Conservation (phyloP, 805 yeast species). For the Debaryomyces tyrocola region DNA sequence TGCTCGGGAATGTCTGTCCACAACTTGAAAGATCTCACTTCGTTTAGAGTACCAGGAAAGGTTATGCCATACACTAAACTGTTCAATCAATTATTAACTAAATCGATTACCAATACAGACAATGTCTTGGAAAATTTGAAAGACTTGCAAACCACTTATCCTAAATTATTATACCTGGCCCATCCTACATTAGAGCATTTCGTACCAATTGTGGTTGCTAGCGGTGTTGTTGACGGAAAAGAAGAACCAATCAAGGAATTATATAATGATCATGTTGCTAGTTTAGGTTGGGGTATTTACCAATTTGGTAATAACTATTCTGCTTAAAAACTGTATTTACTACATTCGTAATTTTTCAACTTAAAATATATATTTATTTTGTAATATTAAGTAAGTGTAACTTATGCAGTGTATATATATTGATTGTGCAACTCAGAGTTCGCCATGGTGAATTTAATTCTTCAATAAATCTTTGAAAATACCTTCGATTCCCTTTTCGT, state of each 20-base stretch:
- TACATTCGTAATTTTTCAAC: neutral
- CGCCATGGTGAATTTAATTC: conserved; percentile 18
- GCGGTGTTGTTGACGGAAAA: conserved; percentile 52
- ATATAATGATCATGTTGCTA: conserved; percentile 42
- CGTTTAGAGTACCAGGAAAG: conserved; percentile 12
- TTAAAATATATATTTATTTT: conserved; percentile 1
- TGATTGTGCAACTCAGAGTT: conserved; percentile 2
- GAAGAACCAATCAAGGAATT: conserved; percentile 39
- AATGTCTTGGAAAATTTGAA: conserved; percentile 38
- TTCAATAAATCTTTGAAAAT: conserved; percentile 42
- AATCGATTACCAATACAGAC: conserved; percentile 32
- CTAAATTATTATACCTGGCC: conserved; percentile 44
- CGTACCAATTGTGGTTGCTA: conserved; percentile 61
- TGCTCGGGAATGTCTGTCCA: conserved; percentile 83
- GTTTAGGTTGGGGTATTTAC: conserved; percentile 74
- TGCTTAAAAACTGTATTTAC: neutral
- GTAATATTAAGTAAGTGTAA: neutral
- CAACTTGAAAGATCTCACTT: conserved; percentile 55
- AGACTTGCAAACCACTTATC: conserved; percentile 27
- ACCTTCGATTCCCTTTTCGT: conserved; percentile 43
- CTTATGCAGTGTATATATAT: conserved; percentile 1
- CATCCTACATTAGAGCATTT: conserved; percentile 83
- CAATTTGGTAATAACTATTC: conserved; percentile 37
- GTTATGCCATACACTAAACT: conserved; percentile 49
- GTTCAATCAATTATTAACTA: conserved; percentile 50